Evolutionary conservation across 2,329 filamentous ascomycete species (phyloP).

Genomic region (Cercospora beticola): DNA sequence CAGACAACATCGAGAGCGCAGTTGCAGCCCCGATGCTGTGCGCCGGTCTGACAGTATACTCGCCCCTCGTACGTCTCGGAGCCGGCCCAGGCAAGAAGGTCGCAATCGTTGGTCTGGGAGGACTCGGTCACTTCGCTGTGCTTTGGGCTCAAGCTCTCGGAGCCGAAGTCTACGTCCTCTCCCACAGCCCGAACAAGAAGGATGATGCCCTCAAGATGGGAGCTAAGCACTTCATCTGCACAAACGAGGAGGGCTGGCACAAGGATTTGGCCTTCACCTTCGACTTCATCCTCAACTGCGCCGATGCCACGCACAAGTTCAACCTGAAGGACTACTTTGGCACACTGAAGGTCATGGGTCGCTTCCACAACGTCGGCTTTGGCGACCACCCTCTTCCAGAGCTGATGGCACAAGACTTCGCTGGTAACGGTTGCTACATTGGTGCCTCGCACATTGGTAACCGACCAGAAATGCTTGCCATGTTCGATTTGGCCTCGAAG

Average conservation of each 20-base stretch:
- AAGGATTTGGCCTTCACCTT: constrained; percentile 60
- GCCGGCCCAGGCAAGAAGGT: constrained; percentile 72
- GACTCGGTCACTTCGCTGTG: constrained; percentile 53
- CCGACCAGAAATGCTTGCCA: constrained; percentile 51
- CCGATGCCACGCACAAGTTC: constrained; percentile 67
- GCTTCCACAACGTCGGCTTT: constrained; percentile 76
- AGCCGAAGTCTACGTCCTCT: constrained; percentile 62
- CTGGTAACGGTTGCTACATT: constrained; percentile 65
- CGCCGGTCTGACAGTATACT: constrained; percentile 78
- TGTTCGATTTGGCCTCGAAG: constrained; percentile 52
- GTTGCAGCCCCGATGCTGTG: constrained; percentile 74
- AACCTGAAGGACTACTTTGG: constrained; percentile 67
- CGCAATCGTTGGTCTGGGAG: constrained; percentile 35
- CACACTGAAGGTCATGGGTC: constrained; percentile 77
- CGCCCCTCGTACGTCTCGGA: constrained; percentile 73
- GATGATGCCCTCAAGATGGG: constrained; percentile 60
- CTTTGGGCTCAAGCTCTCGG: constrained; percentile 55
- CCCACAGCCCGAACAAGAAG: constrained; percentile 60
- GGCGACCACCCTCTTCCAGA: constrained; percentile 71
- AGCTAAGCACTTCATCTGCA: constrained; percentile 61
- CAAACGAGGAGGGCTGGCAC: constrained; percentile 59
- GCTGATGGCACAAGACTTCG: constrained; percentile 66
- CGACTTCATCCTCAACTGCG: constrained; percentile 74
- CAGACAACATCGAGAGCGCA: constrained; percentile 61
- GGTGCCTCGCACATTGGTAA: constrained; percentile 50